Base-by-base conservation (phyloP, 257 asterid genomes). In the Ehretia macrophylla region DNA sequence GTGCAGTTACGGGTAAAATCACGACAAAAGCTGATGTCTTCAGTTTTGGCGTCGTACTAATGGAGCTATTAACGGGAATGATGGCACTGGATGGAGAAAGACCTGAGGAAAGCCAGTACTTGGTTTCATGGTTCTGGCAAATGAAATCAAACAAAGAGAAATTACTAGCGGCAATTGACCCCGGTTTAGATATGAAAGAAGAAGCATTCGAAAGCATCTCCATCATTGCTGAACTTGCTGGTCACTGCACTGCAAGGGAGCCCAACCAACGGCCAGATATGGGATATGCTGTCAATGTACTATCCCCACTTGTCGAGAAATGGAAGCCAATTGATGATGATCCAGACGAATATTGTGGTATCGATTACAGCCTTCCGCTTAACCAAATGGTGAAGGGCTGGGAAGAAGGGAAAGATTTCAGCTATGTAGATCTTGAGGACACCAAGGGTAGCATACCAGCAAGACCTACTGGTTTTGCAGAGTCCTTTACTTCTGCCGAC, bases 41-140 rank as follows among this genome's bases (percentile, higher is more conserved):
- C 77, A 90, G 98, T 51, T 90, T 83, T n/a, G 96, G 97, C 0
- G 98, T 90, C 17, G 95, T 90, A 55, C 72, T 90, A 40, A 81
- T 90, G 98, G 98, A 90, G 85, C 77, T 90, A 14, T n/a, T 90
- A 46, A 90, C 96, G 0, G 98, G 98, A 17, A 71, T 81, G 87
- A 78, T 69, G 88, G 95, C 95, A 14, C 79, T 87, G 0, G 97
- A 90, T 17, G 90, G 81, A 47, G 75, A 68, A 60, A 71, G 96
- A 16, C 88, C 96, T 0, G 96, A 90, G 75, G 97, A 90, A 53
- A 90, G 87, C 82, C 97, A 85, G 8, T 90, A 90, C 79, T 61
- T 90, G 49, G 96, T 85, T 3, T 63, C 95, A 9, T 90, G 93
- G 93, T 90, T 90, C 81, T 87, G 96, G 95, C 75, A 69, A 1